Base-by-base conservation (phyloP, 2,329 filamentous ascomycete genomes). In the Diaporthe sp. region DNA sequence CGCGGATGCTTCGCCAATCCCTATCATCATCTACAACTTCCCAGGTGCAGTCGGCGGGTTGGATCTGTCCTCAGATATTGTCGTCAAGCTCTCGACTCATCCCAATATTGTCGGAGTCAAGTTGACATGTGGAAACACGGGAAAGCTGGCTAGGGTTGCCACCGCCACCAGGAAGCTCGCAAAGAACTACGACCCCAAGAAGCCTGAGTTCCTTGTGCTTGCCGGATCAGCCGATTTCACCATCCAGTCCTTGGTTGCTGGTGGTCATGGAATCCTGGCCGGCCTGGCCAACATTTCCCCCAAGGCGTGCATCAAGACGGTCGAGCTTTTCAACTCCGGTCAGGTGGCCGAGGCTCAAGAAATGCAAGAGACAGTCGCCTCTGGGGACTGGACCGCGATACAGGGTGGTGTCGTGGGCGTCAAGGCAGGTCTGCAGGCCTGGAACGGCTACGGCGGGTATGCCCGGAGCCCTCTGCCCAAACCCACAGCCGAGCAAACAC, bases 201-300 rank as follows among this genome's bases (percentile, higher is more conserved):
- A 76, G 15, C 84, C 89, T 0, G 82, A 89, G 19, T 95, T 95
- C 83, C 85, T 94, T 80, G 92, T 92, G 77, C 89, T 95, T 79
- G 93, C 92, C 33, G 93, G 93, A 70, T 93, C 92, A 2, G 92
- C 92, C 66, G 93, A 95, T 83, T 94, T 95, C 82, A 89, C 91
- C 4, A 85, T 95, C 60, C 92, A 93, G 80, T 92, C 92, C 0
- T 82, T 95, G 52, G 87, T 92, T 45, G 92, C 88, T 10, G 93
- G 93, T 57, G 92, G 92, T 12, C 91, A 92, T 73, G 93, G 93
- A 71, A 90, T 94, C 79, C 91, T 95, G 73, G 92, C 91, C 35
- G 93, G 93, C 8, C 87, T 94, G 76, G 93, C 89, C 78, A 95
- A 95, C 83, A 88, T 95, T 69, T 89, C 92, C 3, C 93, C 93